Evolutionary conservation across 495 filamentous ascomycete genomes (phyloP), one percentile per base, ranked within the genome.

Genomic region (Penicillium crystallinum): DNA sequence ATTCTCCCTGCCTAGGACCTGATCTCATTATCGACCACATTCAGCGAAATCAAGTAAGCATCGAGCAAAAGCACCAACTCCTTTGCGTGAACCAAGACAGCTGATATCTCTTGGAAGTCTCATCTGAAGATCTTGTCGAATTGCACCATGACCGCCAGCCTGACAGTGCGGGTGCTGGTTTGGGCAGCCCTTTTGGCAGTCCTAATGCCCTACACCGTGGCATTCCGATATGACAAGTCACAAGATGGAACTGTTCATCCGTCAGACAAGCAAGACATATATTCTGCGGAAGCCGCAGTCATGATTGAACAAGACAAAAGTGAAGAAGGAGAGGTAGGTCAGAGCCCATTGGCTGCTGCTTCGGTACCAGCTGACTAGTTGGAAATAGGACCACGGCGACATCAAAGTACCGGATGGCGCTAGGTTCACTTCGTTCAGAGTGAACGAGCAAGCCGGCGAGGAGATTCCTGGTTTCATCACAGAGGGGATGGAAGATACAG

Each of bases 381-480:
- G 39, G 35, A 33, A 42, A 47, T 41, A 56, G 54, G 48, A 51
- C 47, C 54, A 56, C 25, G 54, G 54, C 27, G 41, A 56, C 25
- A 56, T 56, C 23, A 35, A 40, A n/a, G 48, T 56, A 40, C 54
- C 54, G 14, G 54, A 56, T 52, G 54, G 54, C 19, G 33, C 54
- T 43, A 39, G 29, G 14, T 57, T 48, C 48, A 57, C 54, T 11
- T 57, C 54, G 44, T 57, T 57, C 35, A 36, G 29, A 0, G 35
- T 57, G 7, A 57, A 52, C 23, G 48, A 48, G 18, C 6, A 57
- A 6, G 54, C 43, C 29, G 18, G 36, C 43, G 54, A 52, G 36
- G 54, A 57, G 48, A 52, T 57, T 8, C 14, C 54, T 9, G 54
- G 48, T 6, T 57, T 57, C 36, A 57, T 57, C 42, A 23, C 41